phyloP scores from a whole-genome alignment of 139 green algal genomes.

The Chlorella sorokiniana region DNA sequence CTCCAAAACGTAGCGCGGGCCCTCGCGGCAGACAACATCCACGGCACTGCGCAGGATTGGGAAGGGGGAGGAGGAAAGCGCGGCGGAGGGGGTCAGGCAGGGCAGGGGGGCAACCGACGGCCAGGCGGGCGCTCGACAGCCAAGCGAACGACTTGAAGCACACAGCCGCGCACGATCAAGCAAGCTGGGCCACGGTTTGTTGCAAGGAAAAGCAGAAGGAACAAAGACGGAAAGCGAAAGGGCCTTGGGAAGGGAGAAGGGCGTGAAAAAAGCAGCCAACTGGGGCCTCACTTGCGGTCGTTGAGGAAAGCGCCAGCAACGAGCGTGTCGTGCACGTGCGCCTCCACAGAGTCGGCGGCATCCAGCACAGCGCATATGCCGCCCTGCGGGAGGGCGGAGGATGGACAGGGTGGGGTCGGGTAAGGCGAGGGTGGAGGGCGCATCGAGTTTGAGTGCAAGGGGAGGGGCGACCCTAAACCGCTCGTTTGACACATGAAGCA shows the following conservation, averaged over 20 bases:
- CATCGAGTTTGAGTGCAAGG: not conserved
- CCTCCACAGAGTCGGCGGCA: slow-evolving; percentile 78
- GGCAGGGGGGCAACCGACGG: not conserved
- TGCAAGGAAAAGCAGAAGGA: too few species aligned
- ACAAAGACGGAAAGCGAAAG: too few species aligned
- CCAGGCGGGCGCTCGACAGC: too few species aligned
- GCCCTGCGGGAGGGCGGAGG: slow-evolving; percentile 63
- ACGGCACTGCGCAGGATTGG: slow-evolving; percentile 76
- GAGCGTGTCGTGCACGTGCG: slow-evolving; percentile 92
- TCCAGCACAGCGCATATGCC: slow-evolving; percentile 96
- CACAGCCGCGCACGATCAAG: too few species aligned
- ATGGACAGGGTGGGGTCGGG: not conserved
- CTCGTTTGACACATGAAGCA: too few species aligned
- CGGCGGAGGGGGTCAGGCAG: too few species aligned
- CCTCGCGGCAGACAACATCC: slow-evolving; percentile 91
- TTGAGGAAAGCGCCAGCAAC: slow-evolving; percentile 85
- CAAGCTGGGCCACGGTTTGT: too few species aligned
- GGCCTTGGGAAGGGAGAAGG: too few species aligned
- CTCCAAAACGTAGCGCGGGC: slow-evolving; percentile 86
- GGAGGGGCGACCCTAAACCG: not conserved
- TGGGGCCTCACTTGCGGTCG: slow-evolving; percentile 63
- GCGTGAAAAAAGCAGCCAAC: not conserved
- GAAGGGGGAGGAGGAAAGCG: too few species aligned
- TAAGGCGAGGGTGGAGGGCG: not conserved
- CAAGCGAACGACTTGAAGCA: too few species aligned